phyloP scores from a whole-genome alignment of 2,329 filamentous ascomycete species.

The Apiospora hydei region DNA sequence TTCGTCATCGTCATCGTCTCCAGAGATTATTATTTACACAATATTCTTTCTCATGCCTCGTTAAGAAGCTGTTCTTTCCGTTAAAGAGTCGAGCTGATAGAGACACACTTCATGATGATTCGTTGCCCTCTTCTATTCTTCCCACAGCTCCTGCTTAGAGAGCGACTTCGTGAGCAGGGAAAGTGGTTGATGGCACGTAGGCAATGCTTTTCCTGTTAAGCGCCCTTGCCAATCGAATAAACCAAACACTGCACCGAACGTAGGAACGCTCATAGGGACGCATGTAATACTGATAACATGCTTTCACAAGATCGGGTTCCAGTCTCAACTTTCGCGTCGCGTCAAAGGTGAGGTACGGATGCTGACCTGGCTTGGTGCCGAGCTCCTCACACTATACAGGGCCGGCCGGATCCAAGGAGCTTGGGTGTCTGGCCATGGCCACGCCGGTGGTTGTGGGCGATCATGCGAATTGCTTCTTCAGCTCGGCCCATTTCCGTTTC shows the following conservation, averaged over 20 bases:
- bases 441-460: constrained; percentile 20
- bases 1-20: not conserved
- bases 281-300: not conserved
- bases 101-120: constrained; percentile 10
- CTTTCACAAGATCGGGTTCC: not conserved
- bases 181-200: not conserved
- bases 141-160: not conserved
- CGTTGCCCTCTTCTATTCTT: not conserved
- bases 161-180: not conserved
- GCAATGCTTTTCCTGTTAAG: not conserved
- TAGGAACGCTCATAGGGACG: not conserved
- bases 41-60: constrained; percentile 14
- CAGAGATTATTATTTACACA: constrained; percentile 18
- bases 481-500: constrained; percentile 78
- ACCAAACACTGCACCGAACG: not conserved
- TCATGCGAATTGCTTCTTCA: constrained; percentile 65
- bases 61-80: not conserved
- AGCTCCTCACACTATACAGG: not conserved
- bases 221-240: not conserved
- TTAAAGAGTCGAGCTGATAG: not conserved
- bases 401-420: not conserved
- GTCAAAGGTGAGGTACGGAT: not conserved
- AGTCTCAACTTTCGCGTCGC: not conserved
- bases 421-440: constrained; percentile 26
- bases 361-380: not conserved